phyloP scores from a whole-genome alignment of 176 grass and related monocot species.

The Olyra latifolia region DNA sequence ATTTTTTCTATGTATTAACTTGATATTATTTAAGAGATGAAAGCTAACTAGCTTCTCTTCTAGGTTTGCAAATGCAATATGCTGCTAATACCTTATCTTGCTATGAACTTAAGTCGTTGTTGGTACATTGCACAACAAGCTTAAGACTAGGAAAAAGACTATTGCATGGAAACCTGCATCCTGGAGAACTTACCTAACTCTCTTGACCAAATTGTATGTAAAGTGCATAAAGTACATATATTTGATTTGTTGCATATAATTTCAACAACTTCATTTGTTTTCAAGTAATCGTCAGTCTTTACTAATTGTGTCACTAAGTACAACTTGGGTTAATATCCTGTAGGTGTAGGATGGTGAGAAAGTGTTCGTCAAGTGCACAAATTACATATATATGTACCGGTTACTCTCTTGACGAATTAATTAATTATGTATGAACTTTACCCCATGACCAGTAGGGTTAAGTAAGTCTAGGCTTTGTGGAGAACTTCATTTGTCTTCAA shows the following conservation, averaged over 20 bases:
- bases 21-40: constrained; percentile 12
- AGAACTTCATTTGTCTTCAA: no score
- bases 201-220: no score
- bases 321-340: neutral
- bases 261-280: neutral
- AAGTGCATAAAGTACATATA: no score
- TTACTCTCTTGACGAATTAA: no score
- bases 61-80: constrained; percentile 22
- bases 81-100: constrained; percentile 4
- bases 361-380: no score
- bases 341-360: no score
- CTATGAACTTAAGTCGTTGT: neutral
- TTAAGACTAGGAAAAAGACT: neutral
- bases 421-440: no score
- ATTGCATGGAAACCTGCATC: constrained; percentile 18
- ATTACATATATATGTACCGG: no score
- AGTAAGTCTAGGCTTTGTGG: no score
- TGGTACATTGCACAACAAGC: neutral
- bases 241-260: no score
- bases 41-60: neutral
- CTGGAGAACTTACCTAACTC: neutral
- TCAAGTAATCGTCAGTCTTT: neutral
- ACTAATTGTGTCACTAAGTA: neutral
- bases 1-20: constrained; percentile 12
- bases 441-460: no score